Conservation (phyloP, 129 eudicot species). For the Rutidosis leptorrhynchoides region DNA sequence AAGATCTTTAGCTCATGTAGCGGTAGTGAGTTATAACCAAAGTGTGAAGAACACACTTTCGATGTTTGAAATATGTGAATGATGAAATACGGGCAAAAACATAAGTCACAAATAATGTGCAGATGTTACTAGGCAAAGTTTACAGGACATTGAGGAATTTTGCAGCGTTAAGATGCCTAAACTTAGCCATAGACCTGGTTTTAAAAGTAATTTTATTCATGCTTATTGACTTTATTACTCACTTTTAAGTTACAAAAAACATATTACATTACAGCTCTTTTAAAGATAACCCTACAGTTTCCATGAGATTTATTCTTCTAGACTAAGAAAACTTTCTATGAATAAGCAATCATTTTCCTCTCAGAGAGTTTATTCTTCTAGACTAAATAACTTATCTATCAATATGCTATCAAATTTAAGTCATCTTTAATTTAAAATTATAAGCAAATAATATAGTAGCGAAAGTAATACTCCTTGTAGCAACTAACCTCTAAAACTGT, state of each 20-base stretch:
- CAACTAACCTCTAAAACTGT: slow-evolving; percentile 82
- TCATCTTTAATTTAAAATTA: neutral
- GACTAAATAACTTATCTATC: neutral
- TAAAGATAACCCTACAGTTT: neutral
- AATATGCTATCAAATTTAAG: neutral
- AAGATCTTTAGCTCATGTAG: neutral
- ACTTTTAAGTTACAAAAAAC: neutral
- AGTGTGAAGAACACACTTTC: neutral
- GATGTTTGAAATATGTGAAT: neutral
- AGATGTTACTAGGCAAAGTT: neutral
- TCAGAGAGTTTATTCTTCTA: neutral
- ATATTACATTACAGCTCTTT: neutral
- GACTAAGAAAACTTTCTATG: neutral
- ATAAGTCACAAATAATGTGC: neutral
- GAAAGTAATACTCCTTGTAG: slow-evolving; percentile 1
- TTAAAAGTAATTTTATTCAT: neutral
- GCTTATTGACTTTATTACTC: neutral
- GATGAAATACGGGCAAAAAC: neutral
- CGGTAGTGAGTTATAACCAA: neutral
- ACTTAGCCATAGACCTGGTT: neutral
- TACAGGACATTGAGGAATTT: neutral
- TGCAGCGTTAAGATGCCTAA: neutral
- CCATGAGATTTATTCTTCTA: neutral
- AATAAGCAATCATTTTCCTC: slow-evolving; percentile 7
- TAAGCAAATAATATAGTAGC: neutral